phyloP scores from a whole-genome alignment of 2,329 filamentous ascomycete genomes.

The Cercospora sp. region DNA sequence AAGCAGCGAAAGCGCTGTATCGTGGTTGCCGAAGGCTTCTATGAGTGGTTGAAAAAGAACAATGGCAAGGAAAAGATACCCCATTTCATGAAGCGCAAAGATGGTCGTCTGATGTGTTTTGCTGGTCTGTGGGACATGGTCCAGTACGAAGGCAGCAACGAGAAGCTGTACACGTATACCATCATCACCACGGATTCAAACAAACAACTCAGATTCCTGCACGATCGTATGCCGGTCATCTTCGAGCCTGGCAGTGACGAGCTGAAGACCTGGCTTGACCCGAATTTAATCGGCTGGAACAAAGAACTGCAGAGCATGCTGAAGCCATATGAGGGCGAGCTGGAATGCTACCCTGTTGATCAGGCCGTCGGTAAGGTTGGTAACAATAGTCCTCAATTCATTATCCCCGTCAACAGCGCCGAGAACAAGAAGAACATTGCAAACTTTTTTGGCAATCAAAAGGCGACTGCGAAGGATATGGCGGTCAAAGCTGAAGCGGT shows the following conservation, averaged over 20 bases:
- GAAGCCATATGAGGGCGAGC: slow-evolving; percentile 73
- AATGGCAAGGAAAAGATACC: slow-evolving; percentile 77
- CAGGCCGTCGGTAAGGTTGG: slow-evolving; percentile 93
- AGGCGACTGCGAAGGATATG: slow-evolving; percentile 41
- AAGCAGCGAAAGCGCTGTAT: slow-evolving; percentile 87
- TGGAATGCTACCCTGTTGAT: slow-evolving; percentile 83
- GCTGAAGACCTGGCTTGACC: slow-evolving; percentile 77
- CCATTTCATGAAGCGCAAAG: slow-evolving; percentile 78
- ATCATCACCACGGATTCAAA: slow-evolving; percentile 91
- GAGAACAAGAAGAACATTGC: slow-evolving; percentile 93
- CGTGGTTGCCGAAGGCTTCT: slow-evolving; percentile 88
- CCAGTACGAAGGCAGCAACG: slow-evolving; percentile 69
- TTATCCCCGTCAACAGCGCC: slow-evolving; percentile 78
- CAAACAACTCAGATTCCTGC: slow-evolving; percentile 77
- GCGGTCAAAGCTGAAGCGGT: slow-evolving; percentile 40
- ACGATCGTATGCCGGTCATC: slow-evolving; percentile 95
- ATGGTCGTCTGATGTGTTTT: slow-evolving; percentile 82
- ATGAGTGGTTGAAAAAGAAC: slow-evolving; percentile 87
- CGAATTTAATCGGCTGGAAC: slow-evolving; percentile 69
- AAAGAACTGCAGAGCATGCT: slow-evolving; percentile 74
- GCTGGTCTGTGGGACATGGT: slow-evolving; percentile 92
- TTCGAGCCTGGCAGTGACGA: slow-evolving; percentile 72
- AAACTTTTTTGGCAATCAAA: slow-evolving; percentile 78
- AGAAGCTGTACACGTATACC: slow-evolving; percentile 83
- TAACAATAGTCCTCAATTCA: slow-evolving; percentile 80